Evolutionary conservation across 108 stramenopile genomes (phyloP), one percentile per base, ranked within the genome.

Genomic region (Discostella pseudostelligera): DNA sequence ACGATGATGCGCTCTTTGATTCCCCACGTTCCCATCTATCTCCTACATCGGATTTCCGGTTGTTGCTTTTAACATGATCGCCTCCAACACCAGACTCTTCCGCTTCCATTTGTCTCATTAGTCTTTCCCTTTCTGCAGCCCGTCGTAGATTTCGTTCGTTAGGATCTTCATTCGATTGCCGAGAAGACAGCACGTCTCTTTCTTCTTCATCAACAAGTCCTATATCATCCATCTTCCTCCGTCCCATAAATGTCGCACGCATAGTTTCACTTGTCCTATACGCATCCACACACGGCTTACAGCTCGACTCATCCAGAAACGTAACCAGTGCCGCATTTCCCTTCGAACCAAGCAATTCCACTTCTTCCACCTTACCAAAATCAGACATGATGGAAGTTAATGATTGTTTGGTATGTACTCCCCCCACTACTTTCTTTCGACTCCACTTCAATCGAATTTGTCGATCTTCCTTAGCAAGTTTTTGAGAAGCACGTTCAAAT

Each of bases 361-460:
- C 87, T 35, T 70, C 37, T 50, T 90, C 87, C 9, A 93, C 86
- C 14, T 39, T 24, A 6, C 92, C 92, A 74, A 90, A 93, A 36
- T 68, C 53, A 17, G 74, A 59, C 77, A 93, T 59, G 20, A 87
- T 60, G 4, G 44, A 36, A 2, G 65, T 79, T 35, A 93, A 43
- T 9, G 78, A 80, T 68, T 89, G 72, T 45, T 85, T 87, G 3
- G 87, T 69, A 78, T 57, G 85, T 78, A 70, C 75, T 68, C 63
- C 76, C n/a, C 61, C 66, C n/a, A 56, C 76, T 36, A 88, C 69
- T 54, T 80, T 85, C 63, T 81, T 89, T 19, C 92, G 80, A 60
- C 87, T 86, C 92, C 92, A 93, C 70, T 93, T 93, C 22, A 93
- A 55, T 39, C 88, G 62, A 7, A 93, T 63, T 69, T 90, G 92